Base-by-base conservation (phyloP, 441 rosid species). In the Adansonia grandidieri region DNA sequence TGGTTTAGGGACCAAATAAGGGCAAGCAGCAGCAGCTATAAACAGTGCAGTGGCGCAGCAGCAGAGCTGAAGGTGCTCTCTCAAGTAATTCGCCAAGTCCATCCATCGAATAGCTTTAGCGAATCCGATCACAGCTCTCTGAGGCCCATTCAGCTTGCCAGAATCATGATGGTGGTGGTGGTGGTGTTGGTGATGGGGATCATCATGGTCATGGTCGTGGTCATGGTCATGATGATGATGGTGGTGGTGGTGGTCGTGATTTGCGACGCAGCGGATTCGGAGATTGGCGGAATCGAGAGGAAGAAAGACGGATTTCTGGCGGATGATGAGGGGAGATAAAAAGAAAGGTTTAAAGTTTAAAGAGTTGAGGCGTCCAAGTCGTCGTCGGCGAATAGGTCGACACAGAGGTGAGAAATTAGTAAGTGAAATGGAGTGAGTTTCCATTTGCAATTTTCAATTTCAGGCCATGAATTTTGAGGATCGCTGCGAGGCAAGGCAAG, bases 11-110 rank as follows among this genome's bases (percentile, higher is more conserved):
- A 89, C 67, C 20, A 93, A 61, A 78, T 77, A 89, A 74, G 98
- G 97, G 74, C 93, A 89, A 61, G 81, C 91, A 24, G 92, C 93
- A 17, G 96, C 92, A 2, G 88, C 90, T 1, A 93, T 24, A 82
- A 95, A 91, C 83, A 95, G 28, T 10, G 82, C 93, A 10, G 93
- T 81, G 54, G 98, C 87, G 79, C 89, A 90, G 80, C 97, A 91
- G 78, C 97, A 93, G 66, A 86, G 88, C 64, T 86, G 94, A 79
- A 95, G 85, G 75, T 95, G 81, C 89, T 95, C 98, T 67, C 98
- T 88, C 80, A 92, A 83, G 81, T 85, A 81, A 84, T 89, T 84
- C 42, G 98, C 97, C 51, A 91, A 77, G 78, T 88, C 91, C 54
- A 80, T 73, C 98, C 98, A 95, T 84, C 92, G 82, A 0, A 85